A percentile compares a stretch with the other conserved stretches of the same genome.
phyloP scores from a whole-genome alignment of 2,329 filamentous ascomycete genomes.

The Monosporascus cannonballus region DNA sequence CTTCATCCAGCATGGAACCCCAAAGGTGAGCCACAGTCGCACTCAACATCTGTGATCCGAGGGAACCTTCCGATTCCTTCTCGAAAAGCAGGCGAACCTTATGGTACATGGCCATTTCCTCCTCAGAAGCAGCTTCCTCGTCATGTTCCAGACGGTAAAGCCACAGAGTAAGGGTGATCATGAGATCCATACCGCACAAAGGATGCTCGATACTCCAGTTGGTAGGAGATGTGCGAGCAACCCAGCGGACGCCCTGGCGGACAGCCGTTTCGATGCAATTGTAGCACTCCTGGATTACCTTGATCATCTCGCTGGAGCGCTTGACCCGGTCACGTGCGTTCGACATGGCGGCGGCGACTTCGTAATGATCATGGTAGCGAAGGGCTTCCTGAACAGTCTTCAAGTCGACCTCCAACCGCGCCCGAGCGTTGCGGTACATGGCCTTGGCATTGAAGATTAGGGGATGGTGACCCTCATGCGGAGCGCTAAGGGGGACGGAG shows the following conservation, averaged over 20 bases:
- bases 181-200: slow-evolving; percentile 90
- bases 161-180: slow-evolving; percentile 97
- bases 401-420: slow-evolving; percentile 87
- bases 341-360: slow-evolving; percentile 95
- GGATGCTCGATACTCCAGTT: slow-evolving; percentile 99
- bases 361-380: slow-evolving; percentile 93
- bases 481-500: slow-evolving; percentile 82
- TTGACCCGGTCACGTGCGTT: slow-evolving; percentile 89
- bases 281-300: slow-evolving; percentile 96
- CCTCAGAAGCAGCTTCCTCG: slow-evolving; percentile 80
- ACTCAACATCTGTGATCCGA: slow-evolving; percentile 72
- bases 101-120: slow-evolving; percentile 85
- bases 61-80: slow-evolving; percentile 79
- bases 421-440: slow-evolving; percentile 89
- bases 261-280: slow-evolving; percentile 96
- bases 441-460: slow-evolving; percentile 98
- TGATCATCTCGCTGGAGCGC: slow-evolving; percentile 95
- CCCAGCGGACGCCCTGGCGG: slow-evolving; percentile 91
- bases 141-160: slow-evolving; percentile 99
- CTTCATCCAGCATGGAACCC: slow-evolving; percentile 97
- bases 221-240: slow-evolving; percentile 92
- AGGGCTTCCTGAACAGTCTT: slow-evolving; percentile 95
- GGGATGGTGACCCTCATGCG: slow-evolving; percentile 86
- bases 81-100: slow-evolving; percentile 87
- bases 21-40: slow-evolving; percentile 92